Conservation (phyloP, 2,329 filamentous ascomycete genomes). For the Trichoderma cornu-damae region DNA sequence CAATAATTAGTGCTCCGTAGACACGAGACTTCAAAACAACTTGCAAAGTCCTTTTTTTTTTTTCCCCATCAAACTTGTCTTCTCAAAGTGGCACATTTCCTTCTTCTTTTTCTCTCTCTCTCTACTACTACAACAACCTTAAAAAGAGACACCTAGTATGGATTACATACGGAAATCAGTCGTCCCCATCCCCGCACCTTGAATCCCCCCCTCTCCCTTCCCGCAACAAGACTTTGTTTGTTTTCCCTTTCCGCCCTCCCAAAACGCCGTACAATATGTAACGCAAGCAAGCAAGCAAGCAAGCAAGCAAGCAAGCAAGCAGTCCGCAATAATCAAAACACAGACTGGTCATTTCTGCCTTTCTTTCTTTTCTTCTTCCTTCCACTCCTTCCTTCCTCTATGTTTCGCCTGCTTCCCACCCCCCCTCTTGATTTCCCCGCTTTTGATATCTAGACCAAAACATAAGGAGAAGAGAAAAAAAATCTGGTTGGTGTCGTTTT, state of each 20-base stretch:
- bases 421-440: too few relatives aligned
- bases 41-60: neutral
- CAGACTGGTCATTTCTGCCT: conserved; percentile 19
- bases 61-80: neutral
- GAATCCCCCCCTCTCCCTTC: conserved; percentile 8
- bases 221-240: conserved; percentile 25
- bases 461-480: neutral
- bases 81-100: neutral
- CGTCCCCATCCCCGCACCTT: conserved; percentile 23
- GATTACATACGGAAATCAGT: conserved; percentile 27
- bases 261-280: conserved; percentile 36
- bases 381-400: neutral
- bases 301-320: conserved; percentile 29
- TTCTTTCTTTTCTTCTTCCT: neutral
- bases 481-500: neutral
- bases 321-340: conserved; percentile 32
- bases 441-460: conserved; percentile 8
- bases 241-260: conserved; percentile 29
- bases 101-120: conserved; percentile 4
- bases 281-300: conserved; percentile 31
- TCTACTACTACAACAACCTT: conserved; percentile 17
- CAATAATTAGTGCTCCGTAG: too few relatives aligned
- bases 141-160: conserved; percentile 29
- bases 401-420: too few relatives aligned
- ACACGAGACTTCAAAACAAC: too few relatives aligned